phyloP scores from a whole-genome alignment of 345 rosid species.

The Citrus hindsii region DNA sequence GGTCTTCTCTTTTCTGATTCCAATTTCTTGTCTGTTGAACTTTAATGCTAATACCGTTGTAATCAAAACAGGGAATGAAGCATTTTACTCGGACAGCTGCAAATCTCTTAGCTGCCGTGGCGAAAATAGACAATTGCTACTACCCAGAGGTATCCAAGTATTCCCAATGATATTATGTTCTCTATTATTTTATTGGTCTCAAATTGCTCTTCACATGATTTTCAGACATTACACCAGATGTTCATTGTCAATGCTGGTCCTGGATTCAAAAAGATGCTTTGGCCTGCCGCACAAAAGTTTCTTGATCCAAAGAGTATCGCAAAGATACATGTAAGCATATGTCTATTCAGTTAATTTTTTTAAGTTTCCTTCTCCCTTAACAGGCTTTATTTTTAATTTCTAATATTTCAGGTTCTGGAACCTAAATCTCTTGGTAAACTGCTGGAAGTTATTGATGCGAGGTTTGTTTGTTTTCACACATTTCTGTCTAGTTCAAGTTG shows the following conservation, averaged over 20 bases:
- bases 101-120: slow-evolving; percentile 73
- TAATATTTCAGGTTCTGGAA: slow-evolving; percentile 71
- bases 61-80: slow-evolving; percentile 72
- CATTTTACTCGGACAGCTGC: slow-evolving; percentile 83
- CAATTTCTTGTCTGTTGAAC: slow-evolving; percentile 12
- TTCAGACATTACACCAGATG: slow-evolving; percentile 87
- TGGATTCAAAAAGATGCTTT: slow-evolving; percentile 92
- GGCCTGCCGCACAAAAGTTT: slow-evolving; percentile 98
- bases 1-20: not conserved
- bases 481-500: not conserved
- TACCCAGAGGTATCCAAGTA: slow-evolving; percentile 82
- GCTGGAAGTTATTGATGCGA: slow-evolving; percentile 74
- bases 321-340: slow-evolving; percentile 70
- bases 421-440: slow-evolving; percentile 66
- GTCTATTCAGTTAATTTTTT: slow-evolving; percentile 14
- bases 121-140: slow-evolving; percentile 79
- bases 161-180: not conserved
- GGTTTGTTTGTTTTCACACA: slow-evolving; percentile 40
- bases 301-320: slow-evolving; percentile 80
- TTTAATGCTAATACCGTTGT: slow-evolving; percentile 24
- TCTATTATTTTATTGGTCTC: slow-evolving; percentile 10
- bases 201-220: slow-evolving; percentile 16
- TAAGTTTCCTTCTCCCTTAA: slow-evolving; percentile 6
- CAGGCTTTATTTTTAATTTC: slow-evolving; percentile 10
- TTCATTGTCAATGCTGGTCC: slow-evolving; percentile 93